Base-by-base conservation (phyloP, 2,329 filamentous ascomycete species). In the Helotiales sp. region DNA sequence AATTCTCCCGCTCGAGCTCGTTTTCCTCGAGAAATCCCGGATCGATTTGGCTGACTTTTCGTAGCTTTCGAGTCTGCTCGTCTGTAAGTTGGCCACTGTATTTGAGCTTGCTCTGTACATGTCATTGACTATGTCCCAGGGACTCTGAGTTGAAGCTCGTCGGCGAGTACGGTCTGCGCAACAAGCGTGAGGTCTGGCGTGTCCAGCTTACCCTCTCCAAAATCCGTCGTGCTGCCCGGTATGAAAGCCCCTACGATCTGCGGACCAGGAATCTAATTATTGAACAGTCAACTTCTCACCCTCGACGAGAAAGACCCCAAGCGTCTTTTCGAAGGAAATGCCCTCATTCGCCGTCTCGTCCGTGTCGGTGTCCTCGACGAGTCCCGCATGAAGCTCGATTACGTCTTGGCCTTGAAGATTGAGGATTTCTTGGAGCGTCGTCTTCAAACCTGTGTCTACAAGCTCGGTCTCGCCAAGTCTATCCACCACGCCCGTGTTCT, bases 301-400 rank as follows among this genome's bases (percentile, higher is more conserved):
- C 91, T 99, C 78, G 95, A 99, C 77, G 95, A 99, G 86, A 99
- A 99, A 86, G 95, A 99, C 84, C 95, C 95, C 79, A 98, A 98
- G 89, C 93, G 95, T 83, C 93, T 99, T 71, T 99, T 99, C 86
- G 95, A 99, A 87, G 95, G 95, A 82, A 99, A 99, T 81, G 95
- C 95, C 78, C 88, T 99, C 79, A 99, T 99, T 89, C 95, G 95
- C 79, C 95, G 95, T 90, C 92, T 99, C 71, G 95, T 99, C 70
- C 95, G 95, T 79, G 93, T 98, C 78, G 95, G 95, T 91, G 95
- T 99, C 75, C 91, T 99, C 76, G 95, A 99, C 79, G 95, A 99
- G 86, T 93, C 93, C 78, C 95, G 95, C 87, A 99, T 99, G 95
- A 99, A 97, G 90, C 95, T 99, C 86, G 95, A 99, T 97, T 97